Evolutionary conservation across 805 yeast genomes (phyloP).

Genomic region (Wickerhamiella azymoides): DNA sequence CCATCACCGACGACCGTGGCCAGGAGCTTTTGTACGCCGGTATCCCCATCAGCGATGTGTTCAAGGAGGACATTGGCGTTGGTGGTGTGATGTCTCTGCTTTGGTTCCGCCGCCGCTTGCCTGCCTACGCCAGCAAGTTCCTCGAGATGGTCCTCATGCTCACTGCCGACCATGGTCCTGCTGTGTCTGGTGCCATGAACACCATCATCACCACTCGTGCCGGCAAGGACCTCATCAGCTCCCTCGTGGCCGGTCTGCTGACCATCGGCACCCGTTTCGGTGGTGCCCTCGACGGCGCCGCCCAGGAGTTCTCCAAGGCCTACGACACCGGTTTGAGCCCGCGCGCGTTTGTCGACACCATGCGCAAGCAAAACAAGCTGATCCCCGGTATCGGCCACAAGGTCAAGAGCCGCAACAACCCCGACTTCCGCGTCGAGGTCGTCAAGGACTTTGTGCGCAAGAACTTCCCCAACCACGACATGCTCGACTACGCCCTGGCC

Average conservation of each 20-base stretch:
- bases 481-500: slow-evolving; percentile 34
- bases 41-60: slow-evolving; percentile 34
- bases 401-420: slow-evolving; percentile 35
- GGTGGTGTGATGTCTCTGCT: slow-evolving; percentile 36
- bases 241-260: slow-evolving; percentile 32
- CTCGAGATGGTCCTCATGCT: slow-evolving; percentile 37
- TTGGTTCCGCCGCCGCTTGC: slow-evolving; percentile 34
- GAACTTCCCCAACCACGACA: slow-evolving; percentile 31
- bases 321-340: slow-evolving; percentile 33
- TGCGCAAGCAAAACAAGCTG: slow-evolving; percentile 35
- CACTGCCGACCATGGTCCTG: slow-evolving; percentile 37
- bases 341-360: slow-evolving; percentile 32
- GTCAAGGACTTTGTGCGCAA: slow-evolving; percentile 33
- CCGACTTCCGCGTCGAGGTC: slow-evolving; percentile 35
- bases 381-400: slow-evolving; percentile 36
- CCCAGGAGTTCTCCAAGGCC: slow-evolving; percentile 32
- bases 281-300: slow-evolving; percentile 36
- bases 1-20: slow-evolving; percentile 36
- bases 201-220: slow-evolving; percentile 36
- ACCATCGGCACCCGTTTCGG: slow-evolving; percentile 35
- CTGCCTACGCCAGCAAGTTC: slow-evolving; percentile 32
- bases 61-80: slow-evolving; percentile 34
- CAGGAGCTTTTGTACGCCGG: slow-evolving; percentile 35
- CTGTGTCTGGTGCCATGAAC: slow-evolving; percentile 36
- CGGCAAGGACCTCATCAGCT: slow-evolving; percentile 34